A percentile compares a stretch with the other conserved stretches of the same genome.
phyloP scores from a whole-genome alignment of 1,139 yeast species.

The Geotrichum australiense region DNA sequence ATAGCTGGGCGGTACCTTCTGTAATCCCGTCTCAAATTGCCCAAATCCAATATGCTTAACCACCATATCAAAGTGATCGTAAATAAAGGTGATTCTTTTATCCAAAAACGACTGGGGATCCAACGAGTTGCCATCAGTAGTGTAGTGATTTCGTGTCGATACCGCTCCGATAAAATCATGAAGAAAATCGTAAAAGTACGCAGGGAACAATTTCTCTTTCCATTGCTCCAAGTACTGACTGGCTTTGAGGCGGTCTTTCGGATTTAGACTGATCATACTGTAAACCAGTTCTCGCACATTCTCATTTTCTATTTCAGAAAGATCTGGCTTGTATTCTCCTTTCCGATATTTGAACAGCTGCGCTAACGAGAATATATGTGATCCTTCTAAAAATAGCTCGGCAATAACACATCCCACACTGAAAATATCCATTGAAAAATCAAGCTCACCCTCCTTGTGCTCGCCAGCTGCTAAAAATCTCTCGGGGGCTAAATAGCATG shows the following conservation, averaged over 20 bases:
- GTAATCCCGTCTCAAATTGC: conserved; percentile 13
- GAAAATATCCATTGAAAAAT: conserved; percentile 77
- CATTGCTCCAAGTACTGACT: conserved; percentile 46
- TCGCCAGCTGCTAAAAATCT: conserved; percentile 47
- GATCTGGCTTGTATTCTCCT: conserved; percentile 57
- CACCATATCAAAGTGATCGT: conserved; percentile 38
- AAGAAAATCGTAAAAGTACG: conserved; percentile 59
- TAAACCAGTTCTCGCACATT: conserved; percentile 48
- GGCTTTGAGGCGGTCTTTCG: conserved; percentile 53
- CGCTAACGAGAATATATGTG: conserved; percentile 77
- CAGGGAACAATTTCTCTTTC: conserved; percentile 53
- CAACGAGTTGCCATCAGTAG: conserved; percentile 1
- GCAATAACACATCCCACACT: conserved; percentile 89
- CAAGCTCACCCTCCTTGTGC: conserved; percentile 40
- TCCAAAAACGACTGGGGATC: conserved; percentile 15
- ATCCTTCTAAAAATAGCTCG: conserved; percentile 80
- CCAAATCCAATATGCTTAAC: conserved; percentile 13
- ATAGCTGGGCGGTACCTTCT: conserved; percentile 2
- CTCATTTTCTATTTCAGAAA: conserved; percentile 47
- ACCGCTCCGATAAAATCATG: conserved; percentile 57
- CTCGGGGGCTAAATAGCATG: conserved; percentile 93
- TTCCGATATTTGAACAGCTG: conserved; percentile 78
- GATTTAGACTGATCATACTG: conserved; percentile 59
- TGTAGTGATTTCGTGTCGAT: conserved; percentile 25
- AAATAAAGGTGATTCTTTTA: conserved; percentile 14